Percentiles rank a stretch among this genome's conserved stretches.
Evolutionary conservation across 148 eudicot species (phyloP).

Genomic region (Limonium bicolor): DNA sequence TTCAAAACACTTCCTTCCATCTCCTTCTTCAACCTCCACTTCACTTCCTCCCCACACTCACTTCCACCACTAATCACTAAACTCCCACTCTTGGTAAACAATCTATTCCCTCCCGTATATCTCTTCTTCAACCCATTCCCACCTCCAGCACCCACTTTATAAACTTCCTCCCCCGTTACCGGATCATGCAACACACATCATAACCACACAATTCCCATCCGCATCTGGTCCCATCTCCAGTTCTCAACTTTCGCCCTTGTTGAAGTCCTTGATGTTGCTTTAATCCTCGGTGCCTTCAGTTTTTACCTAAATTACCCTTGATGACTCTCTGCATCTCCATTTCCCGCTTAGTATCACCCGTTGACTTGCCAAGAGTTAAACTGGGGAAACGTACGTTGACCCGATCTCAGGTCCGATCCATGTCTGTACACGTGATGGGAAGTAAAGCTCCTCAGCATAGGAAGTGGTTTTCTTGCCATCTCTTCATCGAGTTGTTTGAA

Average conservation of each 20-base stretch:
- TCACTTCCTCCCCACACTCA: slow-evolving; percentile 49
- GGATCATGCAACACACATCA: slow-evolving; percentile 53
- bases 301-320: slow-evolving; percentile 55
- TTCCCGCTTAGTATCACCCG: slow-evolving; percentile 35
- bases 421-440: slow-evolving; percentile 54
- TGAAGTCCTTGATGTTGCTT: slow-evolving; percentile 35
- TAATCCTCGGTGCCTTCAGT: slow-evolving; percentile 41
- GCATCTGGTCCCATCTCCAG: slow-evolving; percentile 88
- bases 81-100: slow-evolving; percentile 58
- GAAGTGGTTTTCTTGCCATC: slow-evolving; percentile 2
- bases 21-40: slow-evolving; percentile 69
- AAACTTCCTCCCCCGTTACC: slow-evolving; percentile 44
- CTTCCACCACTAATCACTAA: slow-evolving; percentile 35
- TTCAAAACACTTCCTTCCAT: slow-evolving; percentile 93
- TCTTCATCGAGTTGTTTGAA: slow-evolving; percentile 11
- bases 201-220: slow-evolving; percentile 47
- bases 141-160: slow-evolving; percentile 23
- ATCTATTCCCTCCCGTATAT: slow-evolving; percentile 38
- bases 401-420: slow-evolving; percentile 89
- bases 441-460: slow-evolving; percentile 40
- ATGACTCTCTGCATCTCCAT: slow-evolving; percentile 41
- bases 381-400: slow-evolving; percentile 40
- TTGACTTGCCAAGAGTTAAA: slow-evolving; percentile 51
- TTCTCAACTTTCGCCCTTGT: slow-evolving; percentile 37
- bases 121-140: slow-evolving; percentile 30